Percentiles rank a stretch among this genome's conserved stretches.
Evolutionary conservation across 2,329 filamentous ascomycete species (phyloP).

Genomic region (Epichloe festucae): DNA sequence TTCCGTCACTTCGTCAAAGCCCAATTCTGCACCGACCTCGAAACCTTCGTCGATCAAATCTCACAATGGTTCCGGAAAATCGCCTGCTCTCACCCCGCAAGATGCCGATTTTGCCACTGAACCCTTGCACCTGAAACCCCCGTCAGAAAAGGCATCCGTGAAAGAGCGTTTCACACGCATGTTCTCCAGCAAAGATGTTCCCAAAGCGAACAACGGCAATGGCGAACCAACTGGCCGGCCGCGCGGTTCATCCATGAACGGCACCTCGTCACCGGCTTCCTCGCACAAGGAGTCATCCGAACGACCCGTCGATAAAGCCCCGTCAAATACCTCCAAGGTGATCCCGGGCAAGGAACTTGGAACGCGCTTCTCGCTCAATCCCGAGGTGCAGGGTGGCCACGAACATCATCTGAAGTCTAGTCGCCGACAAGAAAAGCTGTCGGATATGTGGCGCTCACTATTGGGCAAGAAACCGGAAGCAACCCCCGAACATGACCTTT

Average conservation of each 20-base stretch:
- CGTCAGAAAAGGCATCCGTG: conserved; percentile 45
- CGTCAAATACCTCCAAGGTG: conserved; percentile 17
- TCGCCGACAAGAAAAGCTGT: conserved; percentile 86
- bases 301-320: conserved; percentile 12
- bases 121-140: conserved; percentile 17
- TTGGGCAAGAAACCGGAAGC: conserved; percentile 74
- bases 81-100: conserved; percentile 27
- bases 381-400: conserved; percentile 54
- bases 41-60: conserved; percentile 17
- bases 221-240: conserved; percentile 20
- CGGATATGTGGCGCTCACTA: conserved; percentile 79
- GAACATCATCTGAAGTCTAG: conserved; percentile 81
- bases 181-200: conserved; percentile 46
- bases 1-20: conserved; percentile 3
- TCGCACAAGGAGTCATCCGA: conserved; percentile 31
- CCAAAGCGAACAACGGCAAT: conserved; percentile 21
- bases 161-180: conserved; percentile 53
- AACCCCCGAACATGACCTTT: conserved; percentile 68
- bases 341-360: conserved; percentile 22
- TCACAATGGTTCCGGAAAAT: conserved; percentile 27
- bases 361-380: conserved; percentile 38
- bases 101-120: conserved; percentile 21
- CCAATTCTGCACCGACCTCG: conserved; percentile 5
- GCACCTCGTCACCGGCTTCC: conserved; percentile 22
- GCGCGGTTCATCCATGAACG: conserved; percentile 23